Base-by-base conservation (phyloP, 345 rosid genomes). In the Rhodamnia rubescens region DNA sequence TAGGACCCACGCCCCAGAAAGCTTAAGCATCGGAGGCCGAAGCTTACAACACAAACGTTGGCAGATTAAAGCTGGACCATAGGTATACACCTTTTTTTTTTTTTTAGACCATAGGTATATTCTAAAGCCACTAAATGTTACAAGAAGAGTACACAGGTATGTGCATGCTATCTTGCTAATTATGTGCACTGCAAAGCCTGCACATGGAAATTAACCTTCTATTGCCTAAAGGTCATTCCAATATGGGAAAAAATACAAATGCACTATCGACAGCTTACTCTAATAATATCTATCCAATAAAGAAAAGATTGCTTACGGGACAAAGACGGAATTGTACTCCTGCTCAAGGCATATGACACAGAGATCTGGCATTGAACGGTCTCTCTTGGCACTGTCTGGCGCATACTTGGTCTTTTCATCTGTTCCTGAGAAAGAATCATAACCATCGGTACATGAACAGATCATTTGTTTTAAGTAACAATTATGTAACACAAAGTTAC, bases 341-440 rank as follows among this genome's bases (percentile, higher is more conserved):
- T 92, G 93, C 91, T 96, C 99, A 84, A 96, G 98, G 90, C 99
- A 97, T 89, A 97, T 96, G 89, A 97, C 99, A 83, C 98, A 97
- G 1, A 95, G 90, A 91, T 93, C 96, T 87, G 98, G 99, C 92
- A 94, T 88, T 58, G 87, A 85, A 42, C 85, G 88, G 69, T 95
- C 98, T 91, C 90, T 93, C 88, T 92, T 93, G 56, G 90, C 50
- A 85, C 80, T 42, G 85, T 90, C 94, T 64, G 90, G 55, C 85
- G 88, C 94, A 80, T 90, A 89, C 85, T 93, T 95, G 40, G 87
- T 85, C 53, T 86, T 86, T 56, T 90, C 93, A 86, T 89, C 92
- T 55, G 93, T 82, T 85, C 92, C 96, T 92, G 88, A 58, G 85
- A 88, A 88, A 54, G 12, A 82, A 86, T 26, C 22, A 82, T 83